Percentiles rank a stretch among this genome's conserved stretches.
phyloP scores from a whole-genome alignment of 352 stramenopile genomes.

The Phytophthora boehmeriae region DNA sequence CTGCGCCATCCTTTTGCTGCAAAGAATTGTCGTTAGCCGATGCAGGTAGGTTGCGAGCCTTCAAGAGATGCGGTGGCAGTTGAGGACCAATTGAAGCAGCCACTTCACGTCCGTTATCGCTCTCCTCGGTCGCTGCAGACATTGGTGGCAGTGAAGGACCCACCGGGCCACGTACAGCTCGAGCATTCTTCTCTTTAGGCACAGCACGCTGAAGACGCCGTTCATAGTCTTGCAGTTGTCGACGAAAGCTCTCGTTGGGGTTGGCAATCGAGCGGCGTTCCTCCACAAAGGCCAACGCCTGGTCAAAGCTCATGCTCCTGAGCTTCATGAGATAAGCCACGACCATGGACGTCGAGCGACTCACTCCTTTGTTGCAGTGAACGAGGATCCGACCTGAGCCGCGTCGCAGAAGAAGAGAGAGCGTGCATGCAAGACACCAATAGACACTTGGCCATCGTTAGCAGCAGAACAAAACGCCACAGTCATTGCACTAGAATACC shows the following conservation, averaged over 20 bases:
- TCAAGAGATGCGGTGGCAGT: conserved; percentile 50
- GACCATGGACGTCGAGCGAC: conserved; percentile 89
- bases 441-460: conserved; percentile 50
- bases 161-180: conserved; percentile 27
- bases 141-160: conserved; percentile 31
- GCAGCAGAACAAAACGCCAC: conserved; percentile 11
- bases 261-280: conserved; percentile 64
- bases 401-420: conserved; percentile 2
- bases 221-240: conserved; percentile 64
- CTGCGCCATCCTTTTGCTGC: background rate
- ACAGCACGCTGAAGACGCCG: conserved; percentile 42
- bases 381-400: conserved; percentile 83
- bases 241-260: conserved; percentile 75
- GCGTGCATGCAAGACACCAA: conserved; percentile 9
- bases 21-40: background rate
- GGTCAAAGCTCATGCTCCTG: conserved; percentile 63
- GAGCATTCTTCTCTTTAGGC: conserved; percentile 29
- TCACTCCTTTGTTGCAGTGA: conserved; percentile 93
- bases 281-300: conserved; percentile 68
- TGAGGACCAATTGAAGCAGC: conserved; percentile 60
- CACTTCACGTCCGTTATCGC: conserved; percentile 5
- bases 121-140: background rate
- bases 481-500: conserved; percentile 44
- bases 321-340: conserved; percentile 92
- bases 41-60: conserved; percentile 4